Evolutionary conservation across 140 eudicot species (phyloP).

Genomic region (Eryngium alpinum): DNA sequence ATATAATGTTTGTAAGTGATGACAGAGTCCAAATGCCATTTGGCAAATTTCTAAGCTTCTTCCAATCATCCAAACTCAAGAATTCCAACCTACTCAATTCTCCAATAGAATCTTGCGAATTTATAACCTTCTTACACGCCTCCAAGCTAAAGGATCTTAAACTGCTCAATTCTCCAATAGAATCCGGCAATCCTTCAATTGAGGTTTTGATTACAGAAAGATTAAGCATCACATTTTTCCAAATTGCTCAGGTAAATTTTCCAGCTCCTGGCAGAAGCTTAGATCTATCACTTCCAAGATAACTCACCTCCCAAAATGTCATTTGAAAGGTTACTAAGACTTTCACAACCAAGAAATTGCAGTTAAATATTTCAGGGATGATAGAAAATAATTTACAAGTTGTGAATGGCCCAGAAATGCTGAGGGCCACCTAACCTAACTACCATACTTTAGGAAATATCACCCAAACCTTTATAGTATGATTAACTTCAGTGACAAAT

Average conservation of each 20-base stretch:
- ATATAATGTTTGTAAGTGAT: not conserved
- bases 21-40: not conserved
- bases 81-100: not conserved
- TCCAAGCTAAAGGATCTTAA: not conserved
- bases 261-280: too few species aligned
- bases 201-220: too few species aligned
- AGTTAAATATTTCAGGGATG: constrained; percentile 60
- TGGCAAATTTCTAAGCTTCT: not conserved
- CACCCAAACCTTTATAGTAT: constrained; percentile 42
- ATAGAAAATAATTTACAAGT: constrained; percentile 31
- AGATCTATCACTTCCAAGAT: constrained; percentile 13
- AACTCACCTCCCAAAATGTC: constrained; percentile 2
- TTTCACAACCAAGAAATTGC: constrained; percentile 56
- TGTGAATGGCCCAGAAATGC: constrained; percentile 63
- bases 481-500: constrained; percentile 68
- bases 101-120: not conserved
- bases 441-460: constrained; percentile 40
- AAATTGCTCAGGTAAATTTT: too few species aligned
- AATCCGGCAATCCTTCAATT: not conserved
- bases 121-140: not conserved
- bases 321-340: constrained; percentile 56
- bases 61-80: not conserved
- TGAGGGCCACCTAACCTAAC: constrained; percentile 47
- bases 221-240: too few species aligned
- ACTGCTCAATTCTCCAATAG: not conserved